phyloP scores from a whole-genome alignment of 805 yeast species.

The Torulaspora delbrueckii region DNA sequence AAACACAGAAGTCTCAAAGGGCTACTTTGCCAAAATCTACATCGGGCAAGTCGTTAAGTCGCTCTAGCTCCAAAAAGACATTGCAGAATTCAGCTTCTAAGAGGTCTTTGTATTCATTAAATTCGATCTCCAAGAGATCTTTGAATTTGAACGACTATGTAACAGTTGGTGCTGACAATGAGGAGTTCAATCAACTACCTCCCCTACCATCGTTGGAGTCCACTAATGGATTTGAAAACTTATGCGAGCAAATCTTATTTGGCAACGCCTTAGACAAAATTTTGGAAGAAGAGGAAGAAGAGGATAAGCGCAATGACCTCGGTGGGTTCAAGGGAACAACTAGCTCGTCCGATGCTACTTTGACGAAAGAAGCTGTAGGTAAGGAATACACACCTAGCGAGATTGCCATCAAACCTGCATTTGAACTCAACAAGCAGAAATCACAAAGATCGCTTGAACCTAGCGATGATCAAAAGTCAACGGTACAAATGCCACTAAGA shows the following conservation, averaged over 20 bases:
- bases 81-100: slow-evolving; percentile 31
- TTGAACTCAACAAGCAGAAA: slow-evolving; percentile 1
- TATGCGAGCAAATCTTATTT: slow-evolving; percentile 32
- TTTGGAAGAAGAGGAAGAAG: slow-evolving; percentile 25
- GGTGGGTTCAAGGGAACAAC: background rate
- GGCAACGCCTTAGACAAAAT: slow-evolving; percentile 27
- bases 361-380: background rate
- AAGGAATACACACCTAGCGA: background rate
- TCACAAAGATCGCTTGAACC: background rate
- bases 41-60: slow-evolving; percentile 20
- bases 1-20: slow-evolving; percentile 15
- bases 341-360: slow-evolving; percentile 4
- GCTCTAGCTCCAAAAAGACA: slow-evolving; percentile 17
- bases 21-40: slow-evolving; percentile 11
- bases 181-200: slow-evolving; percentile 13
- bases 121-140: slow-evolving; percentile 35
- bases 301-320: background rate
- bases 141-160: slow-evolving; percentile 32
- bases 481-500: slow-evolving; percentile 7
- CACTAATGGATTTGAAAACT: slow-evolving; percentile 27
- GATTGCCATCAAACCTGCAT: slow-evolving; percentile 4
- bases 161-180: slow-evolving; percentile 10
- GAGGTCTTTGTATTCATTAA: slow-evolving; percentile 32
- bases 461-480: background rate
- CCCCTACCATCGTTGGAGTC: slow-evolving; percentile 21